Base-by-base conservation (phyloP, 2,329 filamentous ascomycete genomes). In the Verticillium tricorpus region DNA sequence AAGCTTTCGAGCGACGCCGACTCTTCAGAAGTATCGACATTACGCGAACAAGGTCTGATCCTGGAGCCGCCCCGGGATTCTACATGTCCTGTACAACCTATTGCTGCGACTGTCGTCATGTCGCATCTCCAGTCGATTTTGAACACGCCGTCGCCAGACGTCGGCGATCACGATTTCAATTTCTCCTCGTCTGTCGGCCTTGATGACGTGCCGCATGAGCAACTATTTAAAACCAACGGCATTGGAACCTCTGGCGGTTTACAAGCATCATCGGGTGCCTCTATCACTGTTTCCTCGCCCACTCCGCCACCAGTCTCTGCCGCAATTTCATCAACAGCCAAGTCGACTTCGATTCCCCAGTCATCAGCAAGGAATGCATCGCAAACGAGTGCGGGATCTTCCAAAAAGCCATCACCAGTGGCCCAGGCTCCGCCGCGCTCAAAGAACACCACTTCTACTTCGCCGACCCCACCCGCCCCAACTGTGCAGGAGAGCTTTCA, bases 401-500 rank as follows among this genome's bases (percentile, higher is more conserved):
- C 54, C 14, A 56, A 34, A 14, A 56, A 19, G 9, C 54, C 54
- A 56, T 56, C 54, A 19, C 54, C 54, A 25, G 54, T 34, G 15
- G 54, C 54, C 4, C 54, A 56, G 15, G 54, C 25, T 8, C 25
- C 25, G 14, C 5, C 17, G 11, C 54, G 54, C 28, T 32, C 54
- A 15, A 56, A 34, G 73, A 63, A 77, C 75, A 78, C 67, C 69
- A 79, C 74, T 28, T 62, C 74, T 57, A 67, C 76, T 31, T 67
- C 76, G 31, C 70, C 81, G 1, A 72, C 82, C 8, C 75, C 83
- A 1, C 76, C 89, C 1, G 85, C 87, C 1, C 93, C 94, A 2
- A 93, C 93, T 0, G 95, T 96, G 1, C 95, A 99, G 74, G 95
- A 99, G 73, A 95, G 91, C 1, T 98, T 99, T 76, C 99, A 97